These are phyloP conservation scores for Bothriochloa decipiens DNA, from an alignment of 176 grass and related monocot species.

Conservation along the genomic window DNA sequence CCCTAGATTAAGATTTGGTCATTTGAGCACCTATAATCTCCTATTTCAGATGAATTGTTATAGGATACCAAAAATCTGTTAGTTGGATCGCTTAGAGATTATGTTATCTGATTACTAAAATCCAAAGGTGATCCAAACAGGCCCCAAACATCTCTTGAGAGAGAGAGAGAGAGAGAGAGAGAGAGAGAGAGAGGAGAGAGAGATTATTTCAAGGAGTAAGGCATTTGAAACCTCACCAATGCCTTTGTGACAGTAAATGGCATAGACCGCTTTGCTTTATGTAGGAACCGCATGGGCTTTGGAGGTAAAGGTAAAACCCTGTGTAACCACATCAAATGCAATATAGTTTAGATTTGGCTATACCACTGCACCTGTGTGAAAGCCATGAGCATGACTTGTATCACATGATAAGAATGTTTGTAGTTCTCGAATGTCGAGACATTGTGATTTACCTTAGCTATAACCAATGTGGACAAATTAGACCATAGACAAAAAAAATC, in stretches of 20 bases:
- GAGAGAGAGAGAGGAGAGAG: neutral
- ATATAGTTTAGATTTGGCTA: conserved; percentile 28
- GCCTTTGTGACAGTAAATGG: conserved; percentile 54
- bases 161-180: neutral
- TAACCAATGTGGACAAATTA: conserved; percentile 23
- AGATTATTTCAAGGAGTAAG: conserved; percentile 23
- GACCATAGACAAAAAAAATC: neutral
- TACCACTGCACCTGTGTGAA: conserved; percentile 5
- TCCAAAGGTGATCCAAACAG: neutral
- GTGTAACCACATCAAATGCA: conserved; percentile 31
- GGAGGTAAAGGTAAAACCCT: conserved; percentile 66
- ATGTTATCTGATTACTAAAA: neutral
- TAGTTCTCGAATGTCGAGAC: neutral
- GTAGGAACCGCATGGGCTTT: conserved; percentile 38
- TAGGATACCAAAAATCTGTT: neutral
- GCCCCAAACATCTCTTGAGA: conserved; percentile 12
- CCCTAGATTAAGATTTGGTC: neutral
- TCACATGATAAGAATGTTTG: conserved; percentile 10
- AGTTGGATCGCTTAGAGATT: neutral
- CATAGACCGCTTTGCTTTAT: conserved; percentile 47
- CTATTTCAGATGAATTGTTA: neutral
- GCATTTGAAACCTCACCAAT: conserved; percentile 57
- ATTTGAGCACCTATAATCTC: neutral
- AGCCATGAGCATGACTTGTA: conserved; percentile 19
- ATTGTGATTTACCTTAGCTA: conserved; percentile 18